Base-by-base conservation (phyloP, 805 yeast genomes). In the Candida tallmaniae region DNA sequence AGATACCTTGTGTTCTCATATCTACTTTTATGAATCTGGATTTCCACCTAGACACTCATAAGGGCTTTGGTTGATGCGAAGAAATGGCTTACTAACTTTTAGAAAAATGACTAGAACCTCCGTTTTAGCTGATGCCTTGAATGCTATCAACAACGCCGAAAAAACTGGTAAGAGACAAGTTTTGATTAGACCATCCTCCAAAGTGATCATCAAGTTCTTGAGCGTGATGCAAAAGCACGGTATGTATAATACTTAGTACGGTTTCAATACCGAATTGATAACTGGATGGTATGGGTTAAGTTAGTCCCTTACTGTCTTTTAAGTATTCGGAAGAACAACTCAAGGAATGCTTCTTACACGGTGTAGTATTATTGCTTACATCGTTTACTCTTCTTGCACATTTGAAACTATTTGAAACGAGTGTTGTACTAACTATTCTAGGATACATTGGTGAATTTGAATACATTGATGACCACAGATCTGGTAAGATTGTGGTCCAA, bases 111-210 rank as follows among this genome's bases (percentile, higher is more conserved):
- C 96, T 70, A 89, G 97, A 79, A 79, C 96, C 54, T 89, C 97
- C 55, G 97, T 85, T 70, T 84, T 89, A 71, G 96, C 96, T 65
- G 97, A 89, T 76, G 97, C 97, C 65, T 83, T 89, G 62, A 89
- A 89, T 76, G 82, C 95, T 61, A 89, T 89, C 73, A 87, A 88
- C 88, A 89, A 89, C 74, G 97, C 97, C 73, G 96, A 89, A 77
- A 89, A 88, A 78, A 82, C 96, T 72, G 97, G 97, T 72, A 89
- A 89, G 81, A 84, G 97, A 76, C 97, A 89, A 77, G 97, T 89
- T 61, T 74, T 89, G 68, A 81, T 89, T 73, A 85, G 97, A 80
- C 97, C 97, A 51, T 87, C 97, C 35, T 89, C 97, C 64, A 89
- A 89, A 83, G 97, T 89, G 58, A 88, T 89, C 74, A 80, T 89